Conservation (phyloP, 1,284 basidiomycete genomes). For the Meripilus lineatus region DNA sequence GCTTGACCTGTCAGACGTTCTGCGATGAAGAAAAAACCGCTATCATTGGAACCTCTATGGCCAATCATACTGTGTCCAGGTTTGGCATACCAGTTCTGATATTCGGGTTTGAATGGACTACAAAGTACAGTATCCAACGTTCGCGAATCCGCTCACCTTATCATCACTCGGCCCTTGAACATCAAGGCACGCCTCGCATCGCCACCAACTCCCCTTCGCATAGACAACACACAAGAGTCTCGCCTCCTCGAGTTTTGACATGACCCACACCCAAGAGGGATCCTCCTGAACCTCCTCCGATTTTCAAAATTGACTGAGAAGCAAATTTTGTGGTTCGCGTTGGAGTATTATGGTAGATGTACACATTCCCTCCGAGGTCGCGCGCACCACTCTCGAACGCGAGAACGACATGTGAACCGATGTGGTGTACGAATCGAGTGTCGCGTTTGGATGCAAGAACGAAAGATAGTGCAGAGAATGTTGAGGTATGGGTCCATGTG, state of each 20-base stretch:
- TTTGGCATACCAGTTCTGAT: no score
- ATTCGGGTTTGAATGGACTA: no score
- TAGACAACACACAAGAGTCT: constrained; percentile 58
- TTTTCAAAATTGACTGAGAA: constrained; percentile 73
- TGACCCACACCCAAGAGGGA: constrained; percentile 75
- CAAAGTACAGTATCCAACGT: no score
- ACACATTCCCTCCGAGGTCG: constrained; percentile 73
- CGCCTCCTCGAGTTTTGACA: constrained; percentile 30
- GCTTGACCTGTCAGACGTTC: no score
- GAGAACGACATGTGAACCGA: constrained; percentile 50
- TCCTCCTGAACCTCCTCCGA: constrained; percentile 59
- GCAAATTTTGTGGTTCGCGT: constrained; percentile 49
- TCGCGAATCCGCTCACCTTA: no score
- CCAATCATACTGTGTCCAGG: no score
- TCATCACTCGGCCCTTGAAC: constrained; percentile 8
- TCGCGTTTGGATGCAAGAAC: constrained; percentile 94
- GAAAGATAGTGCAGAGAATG: constrained; percentile 87
- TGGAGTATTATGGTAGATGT: constrained; percentile 66
- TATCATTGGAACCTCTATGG: no score
- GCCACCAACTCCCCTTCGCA: constrained; percentile 76
- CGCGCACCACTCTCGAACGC: constrained; percentile 76
- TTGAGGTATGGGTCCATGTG: constrained; percentile 73
- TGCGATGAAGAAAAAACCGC: no score
- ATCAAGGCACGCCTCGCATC: constrained; percentile 42
- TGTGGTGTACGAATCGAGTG: constrained; percentile 77